These are phyloP conservation scores for Ascoidea asiatica DNA, from an alignment of 805 yeast genomes.

Conservation along the genomic window DNA sequence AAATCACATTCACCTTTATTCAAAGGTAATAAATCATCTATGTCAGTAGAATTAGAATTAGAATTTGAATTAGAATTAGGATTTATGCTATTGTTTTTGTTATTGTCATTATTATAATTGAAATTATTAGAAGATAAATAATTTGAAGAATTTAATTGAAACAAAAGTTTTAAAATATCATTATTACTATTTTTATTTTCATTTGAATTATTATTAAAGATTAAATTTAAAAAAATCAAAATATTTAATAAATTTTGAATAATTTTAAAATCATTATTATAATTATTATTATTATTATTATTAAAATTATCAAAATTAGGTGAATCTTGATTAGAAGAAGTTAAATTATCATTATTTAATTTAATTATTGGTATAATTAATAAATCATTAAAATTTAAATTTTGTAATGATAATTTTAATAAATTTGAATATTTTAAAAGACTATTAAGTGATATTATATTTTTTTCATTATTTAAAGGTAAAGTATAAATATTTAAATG, in stretches of 20 bases:
- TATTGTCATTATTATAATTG: neutral
- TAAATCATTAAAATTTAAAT: neutral
- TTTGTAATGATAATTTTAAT: neutral
- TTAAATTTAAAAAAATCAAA: slow-evolving; percentile 7
- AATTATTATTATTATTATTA: too few relatives aligned
- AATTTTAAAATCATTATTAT: slow-evolving; percentile 7
- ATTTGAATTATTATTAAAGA: too few relatives aligned
- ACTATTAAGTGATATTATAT: neutral
- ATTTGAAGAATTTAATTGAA: neutral
- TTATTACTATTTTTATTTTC: neutral
- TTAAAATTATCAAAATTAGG: too few relatives aligned
- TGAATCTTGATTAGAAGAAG: too few relatives aligned
- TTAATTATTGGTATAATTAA: slow-evolving; percentile 11
- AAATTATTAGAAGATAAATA: neutral
- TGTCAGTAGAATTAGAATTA: neutral
- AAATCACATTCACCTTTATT: slow-evolving; percentile 4
- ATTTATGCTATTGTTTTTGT: neutral
- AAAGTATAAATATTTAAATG: slow-evolving; percentile 12
- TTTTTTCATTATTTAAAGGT: slow-evolving; percentile 1
- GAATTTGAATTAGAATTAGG: neutral
- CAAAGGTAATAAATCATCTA: neutral
- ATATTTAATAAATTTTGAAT: slow-evolving; percentile 1
- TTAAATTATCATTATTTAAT: too few relatives aligned
- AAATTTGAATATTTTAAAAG: neutral
- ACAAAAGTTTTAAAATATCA: too few relatives aligned